phyloP scores from a whole-genome alignment of 768 basidiomycete genomes.

The Chalciporus piperatus region DNA sequence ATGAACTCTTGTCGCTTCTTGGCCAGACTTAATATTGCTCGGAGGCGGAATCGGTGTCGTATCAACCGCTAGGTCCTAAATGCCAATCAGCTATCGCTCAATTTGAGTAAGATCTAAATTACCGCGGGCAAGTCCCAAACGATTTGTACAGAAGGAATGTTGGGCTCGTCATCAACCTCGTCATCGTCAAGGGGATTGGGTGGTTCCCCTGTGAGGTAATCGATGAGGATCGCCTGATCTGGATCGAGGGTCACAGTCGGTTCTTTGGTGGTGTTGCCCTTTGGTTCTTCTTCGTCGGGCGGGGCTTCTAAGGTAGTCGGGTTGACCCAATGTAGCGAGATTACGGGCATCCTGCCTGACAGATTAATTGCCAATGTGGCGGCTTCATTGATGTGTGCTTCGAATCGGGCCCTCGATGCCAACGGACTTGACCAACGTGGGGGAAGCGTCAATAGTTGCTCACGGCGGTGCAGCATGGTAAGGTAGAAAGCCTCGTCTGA shows the following conservation, averaged over 20 bases:
- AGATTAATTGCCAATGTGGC: background rate
- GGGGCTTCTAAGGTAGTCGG: background rate
- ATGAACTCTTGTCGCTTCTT: background rate
- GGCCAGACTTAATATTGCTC: background rate
- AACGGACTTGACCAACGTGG: slow-evolving; percentile 17
- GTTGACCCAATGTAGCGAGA: background rate
- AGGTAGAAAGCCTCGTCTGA: no score
- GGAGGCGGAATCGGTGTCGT: background rate
- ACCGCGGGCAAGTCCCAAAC: slow-evolving; percentile 1
- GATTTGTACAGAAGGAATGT: background rate
- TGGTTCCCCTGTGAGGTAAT: background rate
- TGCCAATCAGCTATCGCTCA: background rate
- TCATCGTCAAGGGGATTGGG: background rate
- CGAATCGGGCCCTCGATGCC: slow-evolving; percentile 5
- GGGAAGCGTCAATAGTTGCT: slow-evolving; percentile 16
- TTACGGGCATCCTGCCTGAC: background rate
- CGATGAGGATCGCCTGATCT: background rate
- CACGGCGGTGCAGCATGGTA: background rate
- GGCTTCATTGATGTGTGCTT: slow-evolving; percentile 7
- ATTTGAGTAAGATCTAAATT: background rate
- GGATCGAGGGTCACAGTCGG: background rate
- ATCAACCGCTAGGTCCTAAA: background rate
- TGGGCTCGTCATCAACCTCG: background rate
- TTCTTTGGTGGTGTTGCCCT: no score
- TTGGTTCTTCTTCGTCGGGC: background rate